phyloP scores from a whole-genome alignment of 208 protist species.

The Leishmania tropica region DNA sequence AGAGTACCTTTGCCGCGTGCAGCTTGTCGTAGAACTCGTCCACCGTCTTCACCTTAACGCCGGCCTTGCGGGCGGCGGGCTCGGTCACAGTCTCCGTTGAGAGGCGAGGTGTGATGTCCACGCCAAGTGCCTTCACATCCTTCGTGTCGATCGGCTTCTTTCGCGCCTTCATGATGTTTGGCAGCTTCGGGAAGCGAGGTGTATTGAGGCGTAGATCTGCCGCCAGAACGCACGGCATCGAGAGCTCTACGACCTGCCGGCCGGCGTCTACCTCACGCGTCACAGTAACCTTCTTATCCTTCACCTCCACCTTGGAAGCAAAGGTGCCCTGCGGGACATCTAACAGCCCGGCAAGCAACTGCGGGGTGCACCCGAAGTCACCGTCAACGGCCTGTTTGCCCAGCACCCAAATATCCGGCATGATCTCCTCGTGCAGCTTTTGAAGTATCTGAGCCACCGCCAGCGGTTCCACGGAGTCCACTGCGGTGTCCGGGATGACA shows the following conservation, averaged over 20 bases:
- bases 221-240: conserved; percentile 86
- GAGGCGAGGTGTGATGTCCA: conserved; percentile 84
- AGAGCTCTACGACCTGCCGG: conserved; percentile 88
- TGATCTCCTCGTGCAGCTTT: conserved; percentile 88
- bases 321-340: conserved; percentile 96
- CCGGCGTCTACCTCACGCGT: conserved; percentile 96
- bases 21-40: conserved; percentile 94
- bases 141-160: conserved; percentile 94
- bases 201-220: conserved; percentile 96
- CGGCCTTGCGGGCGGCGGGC: conserved; percentile 81
- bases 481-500: conserved; percentile 65
- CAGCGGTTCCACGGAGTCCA: conserved; percentile 86
- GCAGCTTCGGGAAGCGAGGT: conserved; percentile 95
- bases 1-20: conserved; percentile 91
- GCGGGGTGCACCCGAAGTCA: conserved; percentile 94
- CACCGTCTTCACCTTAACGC: conserved; percentile 90
- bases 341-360: conserved; percentile 94
- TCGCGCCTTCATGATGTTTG: conserved; percentile 98
- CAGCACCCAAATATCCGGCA: conserved; percentile 88
- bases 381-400: conserved; percentile 98
- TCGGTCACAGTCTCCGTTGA: conserved; percentile 73
- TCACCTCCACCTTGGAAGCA: conserved; percentile 87
- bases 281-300: conserved; percentile 81
- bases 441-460: conserved; percentile 93
- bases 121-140: conserved; percentile 69